A percentile compares a stretch with the other conserved stretches of the same genome.
These are phyloP conservation scores for Podaxis sp. DNA, from an alignment of 768 basidiomycete species.

Conservation along the genomic window DNA sequence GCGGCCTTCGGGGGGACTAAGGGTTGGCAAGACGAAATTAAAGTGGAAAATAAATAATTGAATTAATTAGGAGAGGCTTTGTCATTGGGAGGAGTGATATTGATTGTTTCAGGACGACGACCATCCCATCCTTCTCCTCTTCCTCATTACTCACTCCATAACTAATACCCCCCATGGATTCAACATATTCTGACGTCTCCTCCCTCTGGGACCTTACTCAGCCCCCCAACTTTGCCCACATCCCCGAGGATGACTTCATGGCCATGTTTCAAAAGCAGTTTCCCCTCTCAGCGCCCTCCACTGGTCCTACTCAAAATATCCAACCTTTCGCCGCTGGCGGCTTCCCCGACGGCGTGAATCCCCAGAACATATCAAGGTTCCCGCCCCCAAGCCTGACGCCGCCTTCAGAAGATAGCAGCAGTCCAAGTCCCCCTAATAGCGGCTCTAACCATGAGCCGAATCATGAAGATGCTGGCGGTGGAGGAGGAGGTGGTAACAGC, in stretches of 20 bases:
- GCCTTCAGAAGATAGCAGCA: constrained; percentile 74
- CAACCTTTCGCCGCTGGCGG: constrained; percentile 19
- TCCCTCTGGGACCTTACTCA: constrained; percentile 71
- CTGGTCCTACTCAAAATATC: constrained; percentile 9
- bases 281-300: constrained; percentile 26
- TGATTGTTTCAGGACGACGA: constrained; percentile 13
- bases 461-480: constrained; percentile 37
- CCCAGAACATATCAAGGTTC: constrained; percentile 52
- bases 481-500: neutral
- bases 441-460: constrained; percentile 31
- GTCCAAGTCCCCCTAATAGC: constrained; percentile 67
- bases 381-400: constrained; percentile 55
- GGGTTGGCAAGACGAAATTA: neutral
- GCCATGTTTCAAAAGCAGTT: constrained; percentile 79
- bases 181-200: constrained; percentile 39
- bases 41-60: constrained; percentile 12
- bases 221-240: constrained; percentile 54
- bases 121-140: constrained; percentile 1
- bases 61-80: constrained; percentile 14
- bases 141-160: neutral
- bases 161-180: constrained; percentile 41
- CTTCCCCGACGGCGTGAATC: constrained; percentile 50
- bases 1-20: constrained; percentile 12
- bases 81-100: constrained; percentile 7
- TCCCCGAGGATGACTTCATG: constrained; percentile 76